These are phyloP conservation scores for Cryphonectria parasitica DNA, from an alignment of 2,329 filamentous ascomycete species.

Conservation along the genomic window DNA sequence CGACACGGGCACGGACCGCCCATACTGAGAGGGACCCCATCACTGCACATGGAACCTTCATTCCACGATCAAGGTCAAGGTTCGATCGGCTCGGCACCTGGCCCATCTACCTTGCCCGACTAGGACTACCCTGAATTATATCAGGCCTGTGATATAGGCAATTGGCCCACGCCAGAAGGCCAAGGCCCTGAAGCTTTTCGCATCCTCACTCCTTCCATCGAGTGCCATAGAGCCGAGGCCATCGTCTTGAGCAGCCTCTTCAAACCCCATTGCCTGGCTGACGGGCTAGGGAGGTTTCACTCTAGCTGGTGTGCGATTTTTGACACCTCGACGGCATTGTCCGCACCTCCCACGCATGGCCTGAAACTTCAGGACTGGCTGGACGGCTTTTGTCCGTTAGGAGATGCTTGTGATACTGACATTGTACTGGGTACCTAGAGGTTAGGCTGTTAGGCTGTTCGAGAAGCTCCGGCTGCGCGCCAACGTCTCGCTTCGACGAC, in stretches of 20 bases:
- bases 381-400: not conserved
- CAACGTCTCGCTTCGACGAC: not conserved
- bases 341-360: not conserved
- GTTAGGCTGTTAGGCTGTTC: no score
- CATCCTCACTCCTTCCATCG: not conserved
- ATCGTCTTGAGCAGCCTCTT: not conserved
- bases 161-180: not conserved
- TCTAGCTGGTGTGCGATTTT: not conserved
- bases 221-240: slow-evolving; percentile 1
- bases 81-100: slow-evolving; percentile 7
- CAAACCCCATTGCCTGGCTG: not conserved
- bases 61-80: slow-evolving; percentile 10
- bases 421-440: not conserved
- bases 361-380: not conserved
- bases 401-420: not conserved
- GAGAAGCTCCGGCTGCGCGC: not conserved
- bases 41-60: slow-evolving; percentile 14
- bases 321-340: not conserved
- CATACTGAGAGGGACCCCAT: slow-evolving; percentile 3
- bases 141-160: not conserved
- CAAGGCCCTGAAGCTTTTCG: not conserved
- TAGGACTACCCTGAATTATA: slow-evolving; percentile 3
- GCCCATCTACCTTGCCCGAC: not conserved
- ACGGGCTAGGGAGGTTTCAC: not conserved
- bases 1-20: slow-evolving; percentile 12